Base-by-base conservation (phyloP, 202 grass and related monocot species). In the Setaria viridis region DNA sequence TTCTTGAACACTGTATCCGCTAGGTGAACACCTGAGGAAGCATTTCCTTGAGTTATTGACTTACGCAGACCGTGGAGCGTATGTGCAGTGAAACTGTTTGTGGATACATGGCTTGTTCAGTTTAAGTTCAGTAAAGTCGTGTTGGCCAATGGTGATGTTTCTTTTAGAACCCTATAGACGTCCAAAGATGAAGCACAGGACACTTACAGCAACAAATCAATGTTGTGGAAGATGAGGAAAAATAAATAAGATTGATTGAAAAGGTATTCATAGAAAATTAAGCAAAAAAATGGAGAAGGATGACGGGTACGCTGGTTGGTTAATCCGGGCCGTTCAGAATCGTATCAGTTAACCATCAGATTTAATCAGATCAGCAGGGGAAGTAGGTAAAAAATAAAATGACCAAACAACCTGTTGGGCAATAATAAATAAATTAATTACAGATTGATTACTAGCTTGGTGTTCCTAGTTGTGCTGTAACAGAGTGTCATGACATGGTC, bases 401-500 rank as follows among this genome's bases (percentile, higher is more conserved):
- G 81, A 78, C 41, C 20, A 78, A 67, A 67, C 66, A 66, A 59
- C 30, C 25, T 67, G 68, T 57, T 57, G 66, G 41, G 43, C 16
- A 56, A 71, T 64, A 70, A 45, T 64, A 70, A 45, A 48, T 79
- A 82, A 88, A 79, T 91, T 85, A 88, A 79, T 91, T 84, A 85
- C 66, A 88, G 33, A 63, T 54, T 34, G 3, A 64, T 25, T n/a
- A 12, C 19, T 72, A 74, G 64, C 30, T 76, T 91, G 70, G 19
- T 68, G 47, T 56, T 91, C 74, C 75, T 80, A 86, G 81, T 84
- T 62, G 75, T 85, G 85, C 88, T 74, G 77, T 94, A 97, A 71
- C 87, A 75, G 39, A 97, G 74, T 63, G 86, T 80, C 92, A 97
- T 97, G 71, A 97, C 86, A 86, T 93, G 87, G 85, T 97, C 88